phyloP scores from a whole-genome alignment of 1,284 basidiomycete species.

The Cronartium ribicola region DNA sequence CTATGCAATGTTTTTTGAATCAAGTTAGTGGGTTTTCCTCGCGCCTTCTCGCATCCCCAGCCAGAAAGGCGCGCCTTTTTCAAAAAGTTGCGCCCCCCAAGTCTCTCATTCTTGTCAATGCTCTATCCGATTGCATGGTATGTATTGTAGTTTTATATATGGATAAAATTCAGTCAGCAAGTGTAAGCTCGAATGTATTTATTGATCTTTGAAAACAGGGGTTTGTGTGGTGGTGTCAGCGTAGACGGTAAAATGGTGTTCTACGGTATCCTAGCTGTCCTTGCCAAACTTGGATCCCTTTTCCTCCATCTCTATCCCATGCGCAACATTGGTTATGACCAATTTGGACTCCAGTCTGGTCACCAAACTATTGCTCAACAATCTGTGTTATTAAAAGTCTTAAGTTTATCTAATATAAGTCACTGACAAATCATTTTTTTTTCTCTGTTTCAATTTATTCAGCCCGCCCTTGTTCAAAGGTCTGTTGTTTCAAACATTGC shows the following conservation, averaged over 20 bases:
- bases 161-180: neutral
- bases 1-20: no score
- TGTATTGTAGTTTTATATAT: conserved; percentile 45
- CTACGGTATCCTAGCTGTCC: conserved; percentile 60
- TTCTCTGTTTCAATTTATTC: no score
- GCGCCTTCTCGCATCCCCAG: no score
- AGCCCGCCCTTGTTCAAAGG: no score
- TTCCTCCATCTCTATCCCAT: conserved; percentile 48
- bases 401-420: no score
- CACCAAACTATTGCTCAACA: neutral
- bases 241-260: conserved; percentile 57
- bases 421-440: no score
- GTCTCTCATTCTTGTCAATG: conserved; percentile 58
- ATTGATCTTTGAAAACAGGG: conserved; percentile 50
- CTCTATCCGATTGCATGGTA: conserved; percentile 56
- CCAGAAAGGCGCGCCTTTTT: no score
- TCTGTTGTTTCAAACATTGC: no score
- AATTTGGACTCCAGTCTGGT: conserved; percentile 42
- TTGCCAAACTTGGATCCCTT: conserved; percentile 55
- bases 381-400: neutral
- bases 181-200: neutral
- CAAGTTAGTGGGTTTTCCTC: no score
- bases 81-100: no score
- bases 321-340: conserved; percentile 46
- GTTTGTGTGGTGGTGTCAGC: conserved; percentile 56